phyloP scores from a whole-genome alignment of 345 rosid genomes.

The Acer yangbiense region DNA sequence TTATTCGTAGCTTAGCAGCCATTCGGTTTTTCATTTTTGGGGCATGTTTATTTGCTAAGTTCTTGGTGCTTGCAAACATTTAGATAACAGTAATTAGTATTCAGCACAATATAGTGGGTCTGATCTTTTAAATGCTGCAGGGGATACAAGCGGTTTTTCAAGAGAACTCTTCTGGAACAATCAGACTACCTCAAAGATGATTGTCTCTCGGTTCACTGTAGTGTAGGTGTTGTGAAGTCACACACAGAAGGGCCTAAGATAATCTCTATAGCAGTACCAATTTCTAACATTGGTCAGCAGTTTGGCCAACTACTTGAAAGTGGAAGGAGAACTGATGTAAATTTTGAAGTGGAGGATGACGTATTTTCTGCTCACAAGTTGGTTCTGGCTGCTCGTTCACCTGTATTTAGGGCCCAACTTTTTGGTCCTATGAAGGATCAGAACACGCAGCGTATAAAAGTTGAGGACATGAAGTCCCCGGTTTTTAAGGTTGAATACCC shows the following conservation, averaged over 20 bases:
- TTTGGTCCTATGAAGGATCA: slow-evolving; percentile 66
- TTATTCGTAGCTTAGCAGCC: not conserved
- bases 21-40: not conserved
- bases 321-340: slow-evolving; percentile 52
- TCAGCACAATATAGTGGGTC: not conserved
- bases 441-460: slow-evolving; percentile 45
- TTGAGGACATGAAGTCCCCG: slow-evolving; percentile 54
- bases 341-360: slow-evolving; percentile 59
- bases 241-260: slow-evolving; percentile 57
- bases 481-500: slow-evolving; percentile 49
- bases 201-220: slow-evolving; percentile 54
- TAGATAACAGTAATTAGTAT: not conserved
- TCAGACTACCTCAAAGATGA: slow-evolving; percentile 57
- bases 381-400: slow-evolving; percentile 61
- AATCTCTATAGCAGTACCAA: slow-evolving; percentile 46
- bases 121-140: slow-evolving; percentile 37
- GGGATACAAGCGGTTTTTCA: slow-evolving; percentile 71
- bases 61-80: not conserved
- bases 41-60: not conserved
- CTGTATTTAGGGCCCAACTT: slow-evolving; percentile 61
- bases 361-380: slow-evolving; percentile 53
- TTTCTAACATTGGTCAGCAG: slow-evolving; percentile 46
- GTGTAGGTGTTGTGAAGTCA: slow-evolving; percentile 65
- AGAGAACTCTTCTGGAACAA: slow-evolving; percentile 45
- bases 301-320: slow-evolving; percentile 51